A percentile compares a stretch with the other conserved stretches of the same genome.
Evolutionary conservation across 345 rosid species (phyloP).

Genomic region (Syzygium oleosum): DNA sequence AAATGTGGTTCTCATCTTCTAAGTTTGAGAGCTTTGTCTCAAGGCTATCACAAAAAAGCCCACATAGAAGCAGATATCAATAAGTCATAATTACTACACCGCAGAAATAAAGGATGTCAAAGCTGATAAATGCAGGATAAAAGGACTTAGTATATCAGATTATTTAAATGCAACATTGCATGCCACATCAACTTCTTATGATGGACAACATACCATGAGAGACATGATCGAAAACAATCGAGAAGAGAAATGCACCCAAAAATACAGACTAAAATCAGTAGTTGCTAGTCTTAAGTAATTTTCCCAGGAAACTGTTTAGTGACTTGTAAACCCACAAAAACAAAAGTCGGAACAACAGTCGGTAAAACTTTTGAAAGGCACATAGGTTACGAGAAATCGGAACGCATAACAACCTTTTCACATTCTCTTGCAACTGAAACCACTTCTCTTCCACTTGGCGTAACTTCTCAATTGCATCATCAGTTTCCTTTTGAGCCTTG

Average conservation of each 20-base stretch:
- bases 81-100: not conserved
- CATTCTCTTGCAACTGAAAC: slow-evolving; percentile 57
- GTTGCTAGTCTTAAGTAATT: not conserved
- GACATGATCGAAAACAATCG: not conserved
- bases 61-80: not conserved
- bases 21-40: slow-evolving; percentile 63
- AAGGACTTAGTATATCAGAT: not conserved
- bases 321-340: not conserved
- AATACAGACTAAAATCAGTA: not conserved
- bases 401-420: slow-evolving; percentile 42
- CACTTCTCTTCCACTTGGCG: slow-evolving; percentile 59
- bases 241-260: not conserved
- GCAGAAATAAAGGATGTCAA: not conserved
- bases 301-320: not conserved
- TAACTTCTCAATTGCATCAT: slow-evolving; percentile 45
- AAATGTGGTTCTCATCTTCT: slow-evolving; percentile 82
- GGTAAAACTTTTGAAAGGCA: not conserved
- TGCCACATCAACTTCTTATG: not conserved
- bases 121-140: not conserved
- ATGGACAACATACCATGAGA: not conserved
- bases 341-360: not conserved
- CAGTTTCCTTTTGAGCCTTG: slow-evolving; percentile 45
- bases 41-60: slow-evolving; percentile 29
- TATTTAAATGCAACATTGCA: not conserved
- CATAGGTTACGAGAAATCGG: not conserved